Conservation (phyloP, 441 rosid genomes). For the Bruguiera hainesii region DNA sequence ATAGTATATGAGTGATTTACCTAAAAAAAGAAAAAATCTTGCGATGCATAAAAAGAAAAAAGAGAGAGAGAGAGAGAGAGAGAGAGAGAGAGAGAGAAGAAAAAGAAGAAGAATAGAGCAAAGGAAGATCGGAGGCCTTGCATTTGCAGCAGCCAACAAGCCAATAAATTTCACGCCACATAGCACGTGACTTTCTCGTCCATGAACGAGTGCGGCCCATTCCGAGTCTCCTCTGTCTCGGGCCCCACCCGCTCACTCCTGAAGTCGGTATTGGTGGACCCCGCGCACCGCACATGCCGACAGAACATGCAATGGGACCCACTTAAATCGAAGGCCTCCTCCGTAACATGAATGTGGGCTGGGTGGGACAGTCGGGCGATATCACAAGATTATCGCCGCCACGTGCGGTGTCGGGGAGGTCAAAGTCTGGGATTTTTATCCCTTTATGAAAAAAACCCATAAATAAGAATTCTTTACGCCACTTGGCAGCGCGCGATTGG, state of each 20-base stretch:
- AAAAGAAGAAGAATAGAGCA: too few species aligned
- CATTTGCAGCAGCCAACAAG: not conserved
- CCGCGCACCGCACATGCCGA: constrained; percentile 10
- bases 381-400: constrained; percentile 33
- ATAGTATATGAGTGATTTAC: too few species aligned
- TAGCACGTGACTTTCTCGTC: too few species aligned
- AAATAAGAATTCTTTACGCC: not conserved
- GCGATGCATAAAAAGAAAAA: too few species aligned
- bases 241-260: not conserved
- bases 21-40: too few species aligned
- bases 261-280: constrained; percentile 18
- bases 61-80: too few species aligned
- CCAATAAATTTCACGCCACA: too few species aligned
- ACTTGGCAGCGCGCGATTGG: too few species aligned
- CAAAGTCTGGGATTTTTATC: not conserved
- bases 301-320: not conserved
- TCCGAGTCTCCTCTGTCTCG: too few species aligned
- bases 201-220: too few species aligned
- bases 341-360: too few species aligned
- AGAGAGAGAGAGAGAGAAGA: too few species aligned
- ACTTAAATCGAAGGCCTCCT: not conserved
- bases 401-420: constrained; percentile 34
- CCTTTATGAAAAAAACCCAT: not conserved
- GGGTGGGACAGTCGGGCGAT: not conserved
- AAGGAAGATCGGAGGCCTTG: not conserved